phyloP scores from a whole-genome alignment of 2,329 filamentous ascomycete species.

The Penicillium sp. region DNA sequence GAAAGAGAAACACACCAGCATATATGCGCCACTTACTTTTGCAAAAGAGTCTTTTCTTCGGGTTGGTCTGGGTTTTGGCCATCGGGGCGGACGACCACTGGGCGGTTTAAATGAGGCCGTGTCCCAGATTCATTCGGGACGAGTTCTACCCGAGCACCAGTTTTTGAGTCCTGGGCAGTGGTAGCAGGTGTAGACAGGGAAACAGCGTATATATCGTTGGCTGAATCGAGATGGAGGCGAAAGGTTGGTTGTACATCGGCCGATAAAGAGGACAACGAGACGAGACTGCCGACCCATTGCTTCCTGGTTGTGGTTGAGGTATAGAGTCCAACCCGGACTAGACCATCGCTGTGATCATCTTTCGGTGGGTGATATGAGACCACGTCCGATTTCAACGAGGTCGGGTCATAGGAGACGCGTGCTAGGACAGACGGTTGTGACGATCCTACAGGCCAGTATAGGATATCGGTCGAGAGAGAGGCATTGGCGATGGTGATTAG shows the following conservation, averaged over 20 bases:
- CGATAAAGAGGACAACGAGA: constrained; percentile 35
- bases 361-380: constrained; percentile 40
- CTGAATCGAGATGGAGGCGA: constrained; percentile 39
- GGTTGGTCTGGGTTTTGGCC: constrained; percentile 39
- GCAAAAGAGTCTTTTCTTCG: constrained; percentile 44
- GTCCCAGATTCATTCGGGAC: constrained; percentile 32
- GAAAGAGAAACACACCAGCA: not conserved
- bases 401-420: constrained; percentile 42
- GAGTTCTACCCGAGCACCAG: constrained; percentile 33
- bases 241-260: constrained; percentile 31
- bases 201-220: constrained; percentile 40
- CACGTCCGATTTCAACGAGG: constrained; percentile 35
- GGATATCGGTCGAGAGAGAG: constrained; percentile 32
- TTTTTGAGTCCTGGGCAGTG: constrained; percentile 17
- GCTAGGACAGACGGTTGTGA: constrained; percentile 38
- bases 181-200: constrained; percentile 31
- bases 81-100: constrained; percentile 39
- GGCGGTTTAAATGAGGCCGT: constrained; percentile 40
- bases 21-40: constrained; percentile 35
- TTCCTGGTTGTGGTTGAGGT: constrained; percentile 35
- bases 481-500: constrained; percentile 18
- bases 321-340: constrained; percentile 53
- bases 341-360: constrained; percentile 41
- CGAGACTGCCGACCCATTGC: constrained; percentile 43
- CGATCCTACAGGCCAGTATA: constrained; percentile 37